phyloP scores from a whole-genome alignment of 331 rosid species.

The Saraca asoca region DNA sequence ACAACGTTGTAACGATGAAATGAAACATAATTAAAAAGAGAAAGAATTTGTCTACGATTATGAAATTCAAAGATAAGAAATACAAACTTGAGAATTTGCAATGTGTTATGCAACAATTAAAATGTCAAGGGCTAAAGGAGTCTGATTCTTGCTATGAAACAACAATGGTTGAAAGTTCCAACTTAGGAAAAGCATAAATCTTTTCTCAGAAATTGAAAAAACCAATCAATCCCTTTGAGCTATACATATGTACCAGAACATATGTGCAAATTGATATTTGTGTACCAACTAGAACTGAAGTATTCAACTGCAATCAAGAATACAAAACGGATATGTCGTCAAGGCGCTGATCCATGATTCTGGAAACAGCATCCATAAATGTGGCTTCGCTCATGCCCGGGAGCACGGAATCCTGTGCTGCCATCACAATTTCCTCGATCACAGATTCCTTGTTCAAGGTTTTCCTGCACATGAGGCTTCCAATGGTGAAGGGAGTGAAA shows the following conservation, averaged over 20 bases:
- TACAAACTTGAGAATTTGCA: constrained; percentile 25
- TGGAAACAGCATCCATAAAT: constrained; percentile 69
- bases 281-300: constrained; percentile 30
- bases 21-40: constrained; percentile 25
- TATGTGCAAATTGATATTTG: constrained; percentile 39
- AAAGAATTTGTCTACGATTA: constrained; percentile 10
- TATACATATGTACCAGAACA: constrained; percentile 45
- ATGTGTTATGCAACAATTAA: not conserved
- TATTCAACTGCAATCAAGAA: constrained; percentile 35
- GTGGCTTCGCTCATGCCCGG: constrained; percentile 79
- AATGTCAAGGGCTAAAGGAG: constrained; percentile 27
- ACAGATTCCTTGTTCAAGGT: constrained; percentile 69
- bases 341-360: constrained; percentile 70
- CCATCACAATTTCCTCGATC: constrained; percentile 76
- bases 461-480: constrained; percentile 75
- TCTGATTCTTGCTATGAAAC: constrained; percentile 27
- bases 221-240: constrained; percentile 15
- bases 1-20: constrained; percentile 24
- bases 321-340: constrained; percentile 40
- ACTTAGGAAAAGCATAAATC: constrained; percentile 34
- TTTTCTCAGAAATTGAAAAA: constrained; percentile 35
- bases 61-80: constrained; percentile 12
- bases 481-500: constrained; percentile 75
- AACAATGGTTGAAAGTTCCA: constrained; percentile 36
- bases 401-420: constrained; percentile 66